Evolutionary conservation across 176 grass and related monocot genomes (phyloP), one percentile per base, ranked within the genome.

Genomic region (Juncus inflexus): DNA sequence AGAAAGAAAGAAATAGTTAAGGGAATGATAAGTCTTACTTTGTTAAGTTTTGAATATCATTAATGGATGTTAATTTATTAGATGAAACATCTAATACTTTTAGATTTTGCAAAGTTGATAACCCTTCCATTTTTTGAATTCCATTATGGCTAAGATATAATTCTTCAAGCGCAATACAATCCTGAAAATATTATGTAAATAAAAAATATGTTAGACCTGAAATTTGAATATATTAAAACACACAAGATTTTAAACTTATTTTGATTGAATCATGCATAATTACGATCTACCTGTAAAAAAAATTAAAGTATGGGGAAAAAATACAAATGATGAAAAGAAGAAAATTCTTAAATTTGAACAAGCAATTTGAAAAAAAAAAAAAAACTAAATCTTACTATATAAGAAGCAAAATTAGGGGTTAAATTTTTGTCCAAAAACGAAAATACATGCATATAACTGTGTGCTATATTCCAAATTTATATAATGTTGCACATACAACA

Each of bases 141-240:
- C 94, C 89, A 76, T 90, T 99, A 67, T 99, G 94, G 62, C 94
- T 92, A 63, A 99, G 72, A 59, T 99, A 99, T 64, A 99, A 42
- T 76, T 99, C 89, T 80, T 99, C 94, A 58, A 99, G 58, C 8
- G 78, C 83, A 72, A 80, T 43, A 54, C 94, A 92, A 42, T 74
- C 88, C 89, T 92, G 70, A 79, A 69, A 76, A 49, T 14, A 58
- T 81, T 12, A n/a, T n/a, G n/a, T 7, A 53, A 51, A 38, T 3
- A 70, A 62, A 36, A 75, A 62, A 28, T n/a, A 57, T 40, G 61
- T 38, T 28, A 28, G 13, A 39, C 14, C 9, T 16, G 19, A 28
- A 28, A 28, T 28, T 1, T 28, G 0, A 28, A 28, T 28, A 28
- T 28, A 28, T 28, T 28, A 28, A 28, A 28, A 28, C 19, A 28